These are phyloP conservation scores for Groenewaldozyma tartarivorans DNA, from an alignment of 805 yeast genomes.

Conservation along the genomic window DNA sequence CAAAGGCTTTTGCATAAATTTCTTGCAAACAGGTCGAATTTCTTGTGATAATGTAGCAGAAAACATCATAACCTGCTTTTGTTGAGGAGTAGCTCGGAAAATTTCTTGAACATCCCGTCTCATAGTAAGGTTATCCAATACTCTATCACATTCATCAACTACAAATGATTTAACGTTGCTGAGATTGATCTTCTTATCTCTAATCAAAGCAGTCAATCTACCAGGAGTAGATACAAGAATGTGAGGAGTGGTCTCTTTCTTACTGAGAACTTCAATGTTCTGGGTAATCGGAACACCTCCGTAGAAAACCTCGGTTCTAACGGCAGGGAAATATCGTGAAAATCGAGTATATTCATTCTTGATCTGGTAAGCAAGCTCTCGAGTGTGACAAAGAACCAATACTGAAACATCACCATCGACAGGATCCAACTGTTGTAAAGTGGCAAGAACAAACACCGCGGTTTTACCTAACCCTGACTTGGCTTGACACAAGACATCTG, in stretches of 20 bases:
- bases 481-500: conserved; percentile 97
- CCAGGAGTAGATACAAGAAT: conserved; percentile 98
- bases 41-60: conserved; percentile 92
- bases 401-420: conserved; percentile 95
- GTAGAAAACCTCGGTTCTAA: conserved; percentile 90
- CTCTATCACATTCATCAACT: conserved; percentile 97
- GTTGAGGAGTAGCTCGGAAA: conserved; percentile 95
- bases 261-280: conserved; percentile 80
- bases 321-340: conserved; percentile 97
- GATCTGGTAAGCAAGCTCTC: conserved; percentile 97
- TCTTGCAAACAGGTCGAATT: conserved; percentile 93
- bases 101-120: conserved; percentile 98
- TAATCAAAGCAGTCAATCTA: conserved; percentile 86
- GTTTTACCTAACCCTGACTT: conserved; percentile 99
- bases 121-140: conserved; percentile 84
- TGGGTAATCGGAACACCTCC: conserved; percentile 86
- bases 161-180: conserved; percentile 89
- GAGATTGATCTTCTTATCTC: conserved; percentile 81
- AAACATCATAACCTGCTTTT: conserved; percentile 99
- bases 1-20: conserved; percentile 95
- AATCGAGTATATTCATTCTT: conserved; percentile 95
- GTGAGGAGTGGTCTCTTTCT: conserved; percentile 92
- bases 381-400: conserved; percentile 92
- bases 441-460: conserved; percentile 92
- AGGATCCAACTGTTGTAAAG: conserved; percentile 95